A percentile compares a stretch with the other conserved stretches of the same genome.
Evolutionary conservation across 257 asterid genomes (phyloP).

Genomic region (Solanum bulbocastanum): DNA sequence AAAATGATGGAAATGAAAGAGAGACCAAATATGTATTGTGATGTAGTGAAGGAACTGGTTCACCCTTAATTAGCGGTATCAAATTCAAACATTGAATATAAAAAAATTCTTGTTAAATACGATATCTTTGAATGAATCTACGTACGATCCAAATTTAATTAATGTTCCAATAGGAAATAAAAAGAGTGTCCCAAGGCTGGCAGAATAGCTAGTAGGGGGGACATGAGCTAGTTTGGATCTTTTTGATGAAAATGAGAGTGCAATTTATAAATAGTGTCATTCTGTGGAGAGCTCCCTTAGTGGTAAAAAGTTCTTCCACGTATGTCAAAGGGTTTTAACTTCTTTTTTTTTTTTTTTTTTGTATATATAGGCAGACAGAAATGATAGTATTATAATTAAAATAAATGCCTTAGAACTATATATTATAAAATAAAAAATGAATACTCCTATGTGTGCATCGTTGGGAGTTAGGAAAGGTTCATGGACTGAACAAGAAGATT

Average conservation of each 20-base stretch:
- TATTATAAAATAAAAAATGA: neutral
- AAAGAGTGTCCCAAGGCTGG: neutral
- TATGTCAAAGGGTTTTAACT: neutral
- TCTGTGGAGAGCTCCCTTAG: neutral
- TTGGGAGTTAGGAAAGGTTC: conserved; percentile 33
- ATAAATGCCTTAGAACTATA: neutral
- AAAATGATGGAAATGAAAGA: no score
- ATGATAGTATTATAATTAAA: neutral
- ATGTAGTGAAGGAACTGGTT: accelerated
- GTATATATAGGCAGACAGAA: neutral
- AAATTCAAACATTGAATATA: no score
- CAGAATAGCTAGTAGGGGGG: neutral
- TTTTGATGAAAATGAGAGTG: neutral
- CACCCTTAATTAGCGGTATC: no score
- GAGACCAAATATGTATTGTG: no score
- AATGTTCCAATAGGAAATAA: no score
- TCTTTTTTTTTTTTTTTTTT: neutral
- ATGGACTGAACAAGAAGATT: conserved; percentile 42
- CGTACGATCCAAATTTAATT: no score
- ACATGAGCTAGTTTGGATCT: neutral
- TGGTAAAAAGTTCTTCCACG: neutral
- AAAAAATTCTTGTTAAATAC: no score
- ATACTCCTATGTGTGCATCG: neutral
- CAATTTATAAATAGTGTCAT: neutral
- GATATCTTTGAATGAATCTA: no score